A percentile compares a stretch with the other conserved stretches of the same genome.
phyloP scores from a whole-genome alignment of 23 red algal species.

The Cyanidium caldarium region DNA sequence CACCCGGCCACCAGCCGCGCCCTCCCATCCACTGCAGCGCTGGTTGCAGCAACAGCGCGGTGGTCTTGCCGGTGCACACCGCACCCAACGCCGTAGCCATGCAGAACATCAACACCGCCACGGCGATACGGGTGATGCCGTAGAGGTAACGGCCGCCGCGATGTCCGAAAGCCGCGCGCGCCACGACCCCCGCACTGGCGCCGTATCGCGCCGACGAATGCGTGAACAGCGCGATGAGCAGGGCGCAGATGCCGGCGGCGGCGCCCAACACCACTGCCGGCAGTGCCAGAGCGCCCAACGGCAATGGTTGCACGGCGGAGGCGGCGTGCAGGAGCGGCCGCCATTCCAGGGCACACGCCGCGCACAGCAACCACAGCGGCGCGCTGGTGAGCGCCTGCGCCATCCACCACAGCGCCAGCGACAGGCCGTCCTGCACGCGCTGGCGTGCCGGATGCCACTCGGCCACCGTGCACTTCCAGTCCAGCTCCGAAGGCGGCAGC shows the following conservation, averaged over 20 bases:
- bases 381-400: not conserved
- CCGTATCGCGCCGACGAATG: not conserved
- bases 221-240: not conserved
- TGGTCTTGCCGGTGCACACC: not conserved
- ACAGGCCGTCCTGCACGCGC: not conserved
- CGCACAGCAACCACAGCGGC: not conserved
- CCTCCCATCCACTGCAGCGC: not conserved
- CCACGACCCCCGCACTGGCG: not conserved
- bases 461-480: constrained; percentile 8
- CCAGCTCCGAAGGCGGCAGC: not conserved
- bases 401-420: not conserved
- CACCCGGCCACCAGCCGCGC: not conserved
- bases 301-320: not conserved
- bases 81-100: not conserved
- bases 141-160: not conserved
- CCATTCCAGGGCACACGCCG: not conserved
- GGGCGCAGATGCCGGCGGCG: too few relatives aligned
- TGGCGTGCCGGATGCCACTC: not conserved
- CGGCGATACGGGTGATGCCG: not conserved
- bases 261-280: too few relatives aligned
- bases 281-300: not conserved
- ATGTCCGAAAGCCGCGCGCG: not conserved
- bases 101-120: not conserved
- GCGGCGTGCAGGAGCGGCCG: not conserved
- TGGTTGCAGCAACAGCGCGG: too few relatives aligned